phyloP scores from a whole-genome alignment of 1,284 basidiomycete species.

The Ustilago shanxiensis region DNA sequence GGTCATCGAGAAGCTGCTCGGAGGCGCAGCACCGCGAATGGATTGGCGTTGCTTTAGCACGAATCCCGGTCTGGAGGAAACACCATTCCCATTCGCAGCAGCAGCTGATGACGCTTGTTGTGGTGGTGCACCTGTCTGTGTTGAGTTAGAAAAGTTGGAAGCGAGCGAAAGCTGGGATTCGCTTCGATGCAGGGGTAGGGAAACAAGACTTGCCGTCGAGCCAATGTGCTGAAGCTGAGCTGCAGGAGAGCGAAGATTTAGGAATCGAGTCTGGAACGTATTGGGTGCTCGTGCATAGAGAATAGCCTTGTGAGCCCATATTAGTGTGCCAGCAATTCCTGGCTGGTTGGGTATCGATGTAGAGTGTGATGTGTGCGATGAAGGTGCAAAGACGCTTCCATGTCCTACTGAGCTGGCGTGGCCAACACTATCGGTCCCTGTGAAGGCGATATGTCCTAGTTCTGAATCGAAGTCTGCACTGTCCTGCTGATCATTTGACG shows the following conservation, averaged over 20 bases:
- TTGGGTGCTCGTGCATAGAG: slow-evolving; percentile 85
- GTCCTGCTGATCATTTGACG: slow-evolving; percentile 3
- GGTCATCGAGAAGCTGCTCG: slow-evolving; percentile 53
- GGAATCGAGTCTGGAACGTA: slow-evolving; percentile 71
- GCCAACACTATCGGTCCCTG: not conserved
- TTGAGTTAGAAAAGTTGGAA: slow-evolving; percentile 19
- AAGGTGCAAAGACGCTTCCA: slow-evolving; percentile 12
- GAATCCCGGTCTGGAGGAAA: slow-evolving; percentile 5
- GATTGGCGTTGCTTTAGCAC: slow-evolving; percentile 27
- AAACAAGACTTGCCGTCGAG: slow-evolving; percentile 50
- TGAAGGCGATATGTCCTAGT: slow-evolving; percentile 7
- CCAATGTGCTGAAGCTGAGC: slow-evolving; percentile 55
- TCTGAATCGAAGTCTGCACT: slow-evolving; percentile 22
- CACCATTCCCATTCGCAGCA: not conserved
- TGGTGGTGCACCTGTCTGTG: slow-evolving; percentile 12
- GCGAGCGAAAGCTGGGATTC: slow-evolving; percentile 34
- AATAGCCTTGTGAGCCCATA: slow-evolving; percentile 95
- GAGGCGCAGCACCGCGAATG: slow-evolving; percentile 43
- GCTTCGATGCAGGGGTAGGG: slow-evolving; percentile 45
- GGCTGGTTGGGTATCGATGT: slow-evolving; percentile 19
- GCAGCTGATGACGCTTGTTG: not conserved
- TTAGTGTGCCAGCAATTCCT: slow-evolving; percentile 19
- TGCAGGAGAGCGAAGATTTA: slow-evolving; percentile 76
- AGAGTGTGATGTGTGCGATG: not conserved
- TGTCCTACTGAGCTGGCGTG: slow-evolving; percentile 5